A percentile compares a stretch with the other conserved stretches of the same genome.
These are phyloP conservation scores for Nelumbo lutea DNA, from an alignment of 164 flowering plant genomes.

Conservation along the genomic window DNA sequence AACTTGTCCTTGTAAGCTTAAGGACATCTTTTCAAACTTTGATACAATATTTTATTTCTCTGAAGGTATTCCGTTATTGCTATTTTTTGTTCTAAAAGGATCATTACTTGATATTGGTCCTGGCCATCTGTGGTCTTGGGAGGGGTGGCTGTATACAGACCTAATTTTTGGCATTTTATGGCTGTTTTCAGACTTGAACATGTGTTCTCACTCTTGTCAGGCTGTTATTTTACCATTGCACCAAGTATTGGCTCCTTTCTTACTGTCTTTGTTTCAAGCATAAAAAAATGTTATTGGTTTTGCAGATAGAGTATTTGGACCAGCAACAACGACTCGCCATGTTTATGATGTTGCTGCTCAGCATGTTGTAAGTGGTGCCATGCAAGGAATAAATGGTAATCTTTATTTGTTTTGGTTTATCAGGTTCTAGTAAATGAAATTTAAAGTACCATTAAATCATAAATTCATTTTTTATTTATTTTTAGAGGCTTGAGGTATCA, in stretches of 20 bases:
- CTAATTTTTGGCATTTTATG: no score
- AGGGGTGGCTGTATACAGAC: no score
- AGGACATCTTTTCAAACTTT: background rate
- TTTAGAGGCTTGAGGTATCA: no score
- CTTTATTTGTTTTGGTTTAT: background rate
- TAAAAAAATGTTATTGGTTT: background rate
- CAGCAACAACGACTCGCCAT: slow-evolving; percentile 71
- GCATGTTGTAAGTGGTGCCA: slow-evolving; percentile 61
- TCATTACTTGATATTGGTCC: no score
- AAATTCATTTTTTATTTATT: background rate
- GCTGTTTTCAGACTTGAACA: no score
- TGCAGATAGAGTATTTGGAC: slow-evolving; percentile 76
- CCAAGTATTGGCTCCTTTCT: background rate
- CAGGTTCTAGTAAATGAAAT: background rate
- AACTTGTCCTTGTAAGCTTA: no score
- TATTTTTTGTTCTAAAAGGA: background rate
- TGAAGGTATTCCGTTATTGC: background rate
- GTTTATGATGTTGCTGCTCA: slow-evolving; percentile 80
- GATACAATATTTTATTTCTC: background rate
- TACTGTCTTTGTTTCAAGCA: background rate
- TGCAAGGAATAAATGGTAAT: slow-evolving; percentile 72
- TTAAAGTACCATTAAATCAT: background rate
- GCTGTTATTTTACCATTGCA: no score
- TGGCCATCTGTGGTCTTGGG: no score
- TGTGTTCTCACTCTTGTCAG: no score